These are phyloP conservation scores for Nosema muscidifuracis DNA, from an alignment of 371 early-diverging fungal species.

Conservation along the genomic window DNA sequence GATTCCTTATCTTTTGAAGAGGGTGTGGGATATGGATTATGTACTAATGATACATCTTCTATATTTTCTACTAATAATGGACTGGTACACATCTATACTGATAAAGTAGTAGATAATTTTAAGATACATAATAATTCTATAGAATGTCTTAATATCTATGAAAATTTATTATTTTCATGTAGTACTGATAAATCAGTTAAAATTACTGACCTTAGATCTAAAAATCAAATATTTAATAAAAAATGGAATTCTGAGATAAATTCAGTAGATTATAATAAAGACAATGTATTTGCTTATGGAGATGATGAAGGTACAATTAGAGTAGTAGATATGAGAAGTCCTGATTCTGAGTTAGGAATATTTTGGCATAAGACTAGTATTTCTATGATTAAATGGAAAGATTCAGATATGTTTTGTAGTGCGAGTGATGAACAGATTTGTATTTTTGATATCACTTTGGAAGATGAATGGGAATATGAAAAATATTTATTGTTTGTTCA, in stretches of 20 bases:
- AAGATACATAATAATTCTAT: slow-evolving; percentile 38
- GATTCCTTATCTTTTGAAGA: not conserved
- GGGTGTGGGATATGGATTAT: slow-evolving; percentile 45
- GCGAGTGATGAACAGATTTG: slow-evolving; percentile 57
- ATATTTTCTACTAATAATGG: slow-evolving; percentile 28
- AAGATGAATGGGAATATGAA: slow-evolving; percentile 61
- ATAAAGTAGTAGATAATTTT: not conserved
- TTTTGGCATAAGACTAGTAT: slow-evolving; percentile 59
- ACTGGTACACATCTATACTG: slow-evolving; percentile 12
- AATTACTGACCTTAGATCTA: slow-evolving; percentile 44
- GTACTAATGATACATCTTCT: not conserved
- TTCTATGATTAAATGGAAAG: slow-evolving; percentile 44
- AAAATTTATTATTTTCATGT: slow-evolving; percentile 35
- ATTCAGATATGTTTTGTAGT: slow-evolving; percentile 51
- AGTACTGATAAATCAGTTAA: slow-evolving; percentile 35
- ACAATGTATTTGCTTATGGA: slow-evolving; percentile 52
- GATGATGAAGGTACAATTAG: slow-evolving; percentile 56
- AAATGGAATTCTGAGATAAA: slow-evolving; percentile 50
- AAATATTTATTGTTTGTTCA: slow-evolving; percentile 62
- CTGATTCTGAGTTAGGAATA: slow-evolving; percentile 36
- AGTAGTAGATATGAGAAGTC: slow-evolving; percentile 51
- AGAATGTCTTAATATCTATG: slow-evolving; percentile 28
- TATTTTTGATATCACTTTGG: slow-evolving; percentile 60
- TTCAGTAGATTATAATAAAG: slow-evolving; percentile 55
- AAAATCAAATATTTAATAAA: not conserved